Evolutionary conservation across 805 yeast species (phyloP).

Genomic region (Ogataea henricii): DNA sequence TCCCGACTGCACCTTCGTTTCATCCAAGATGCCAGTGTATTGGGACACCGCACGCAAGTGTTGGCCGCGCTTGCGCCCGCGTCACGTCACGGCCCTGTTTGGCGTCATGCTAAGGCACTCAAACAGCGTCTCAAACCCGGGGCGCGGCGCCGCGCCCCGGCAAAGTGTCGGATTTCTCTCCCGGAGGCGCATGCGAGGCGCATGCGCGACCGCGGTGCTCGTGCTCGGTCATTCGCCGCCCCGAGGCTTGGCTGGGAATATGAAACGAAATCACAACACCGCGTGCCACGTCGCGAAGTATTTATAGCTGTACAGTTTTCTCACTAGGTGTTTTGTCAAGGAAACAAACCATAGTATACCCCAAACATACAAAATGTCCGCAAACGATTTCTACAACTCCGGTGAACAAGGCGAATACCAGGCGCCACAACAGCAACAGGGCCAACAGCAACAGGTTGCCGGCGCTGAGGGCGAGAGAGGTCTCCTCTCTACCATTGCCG

Average conservation of each 20-base stretch:
- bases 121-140: too few relatives aligned
- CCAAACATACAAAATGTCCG: constrained; percentile 44
- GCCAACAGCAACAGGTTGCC: constrained; percentile 33
- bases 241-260: neutral
- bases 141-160: too few relatives aligned
- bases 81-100: neutral
- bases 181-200: neutral
- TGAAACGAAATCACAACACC: constrained; percentile 6
- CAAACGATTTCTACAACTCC: constrained; percentile 55
- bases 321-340: neutral
- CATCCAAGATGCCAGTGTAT: neutral
- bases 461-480: constrained; percentile 43
- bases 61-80: neutral
- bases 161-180: too few relatives aligned
- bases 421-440: constrained; percentile 30
- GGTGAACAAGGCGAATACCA: constrained; percentile 42
- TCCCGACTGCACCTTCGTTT: neutral
- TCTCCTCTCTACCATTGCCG: constrained; percentile 45
- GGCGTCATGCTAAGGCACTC: too few relatives aligned
- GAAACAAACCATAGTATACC: neutral
- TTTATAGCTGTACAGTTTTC: neutral
- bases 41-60: neutral
- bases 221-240: neutral
- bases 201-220: constrained; percentile 1
- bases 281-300: constrained; percentile 1